These are phyloP conservation scores for Fragilaria crotonensis DNA, from an alignment of 108 stramenopile genomes.

Conservation along the genomic window DNA sequence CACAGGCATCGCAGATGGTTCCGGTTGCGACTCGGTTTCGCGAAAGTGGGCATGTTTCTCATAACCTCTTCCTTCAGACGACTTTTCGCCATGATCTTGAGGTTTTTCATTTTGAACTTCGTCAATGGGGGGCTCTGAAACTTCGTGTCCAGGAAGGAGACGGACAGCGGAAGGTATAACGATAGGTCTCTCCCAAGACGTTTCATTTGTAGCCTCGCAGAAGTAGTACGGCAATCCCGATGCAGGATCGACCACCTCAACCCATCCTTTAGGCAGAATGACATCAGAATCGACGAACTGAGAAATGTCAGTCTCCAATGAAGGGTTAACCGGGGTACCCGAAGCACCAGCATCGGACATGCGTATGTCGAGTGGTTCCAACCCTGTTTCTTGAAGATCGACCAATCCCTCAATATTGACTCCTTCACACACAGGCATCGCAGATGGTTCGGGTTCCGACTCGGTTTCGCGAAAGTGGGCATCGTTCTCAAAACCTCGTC, in stretches of 20 bases:
- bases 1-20: neutral
- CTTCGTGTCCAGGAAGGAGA: too few relatives aligned
- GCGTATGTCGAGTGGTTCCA: neutral
- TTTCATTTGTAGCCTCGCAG: slow-evolving; percentile 24
- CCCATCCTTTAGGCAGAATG: slow-evolving; percentile 60
- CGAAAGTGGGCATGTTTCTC: neutral
- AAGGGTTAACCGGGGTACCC: neutral
- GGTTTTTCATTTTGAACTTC: neutral
- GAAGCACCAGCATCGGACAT: neutral
- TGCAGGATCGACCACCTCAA: slow-evolving; percentile 35
- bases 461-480: neutral
- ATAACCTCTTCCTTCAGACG: neutral
- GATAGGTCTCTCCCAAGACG: slow-evolving; percentile 46
- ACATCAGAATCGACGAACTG: neutral
- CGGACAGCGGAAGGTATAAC: too few relatives aligned
- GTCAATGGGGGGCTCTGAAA: neutral
- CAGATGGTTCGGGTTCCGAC: too few relatives aligned
- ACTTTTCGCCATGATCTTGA: neutral
- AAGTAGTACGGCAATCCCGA: slow-evolving; percentile 50
- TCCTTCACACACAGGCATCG: neutral
- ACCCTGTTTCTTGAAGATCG: neutral
- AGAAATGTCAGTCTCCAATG: neutral
- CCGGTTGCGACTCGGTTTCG: neutral
- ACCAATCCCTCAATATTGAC: neutral
- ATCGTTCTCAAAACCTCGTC: neutral